Evolutionary conservation across 1,139 yeast genomes (phyloP).

Genomic region (Nakaseomyces sp.): DNA sequence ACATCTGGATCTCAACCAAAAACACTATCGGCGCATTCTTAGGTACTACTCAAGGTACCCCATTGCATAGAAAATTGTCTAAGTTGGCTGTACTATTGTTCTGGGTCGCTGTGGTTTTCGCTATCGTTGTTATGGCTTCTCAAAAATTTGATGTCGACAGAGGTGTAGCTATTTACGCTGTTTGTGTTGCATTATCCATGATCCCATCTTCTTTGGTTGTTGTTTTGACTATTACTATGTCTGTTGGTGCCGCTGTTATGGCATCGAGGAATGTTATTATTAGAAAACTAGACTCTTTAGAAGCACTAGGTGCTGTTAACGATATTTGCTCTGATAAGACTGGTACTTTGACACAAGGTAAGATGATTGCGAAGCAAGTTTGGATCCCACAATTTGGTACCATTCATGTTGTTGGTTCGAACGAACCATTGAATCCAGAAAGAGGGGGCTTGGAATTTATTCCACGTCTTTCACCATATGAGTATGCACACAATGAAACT

Average conservation of each 20-base stretch:
- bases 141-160: conserved; percentile 85
- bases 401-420: conserved; percentile 48
- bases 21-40: conserved; percentile 57
- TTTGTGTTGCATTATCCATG: conserved; percentile 94
- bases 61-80: conserved; percentile 90
- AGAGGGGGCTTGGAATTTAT: conserved; percentile 46
- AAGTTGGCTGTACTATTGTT: conserved; percentile 81
- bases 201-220: conserved; percentile 97
- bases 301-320: conserved; percentile 90
- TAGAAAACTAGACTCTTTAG: conserved; percentile 86
- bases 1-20: conserved; percentile 34
- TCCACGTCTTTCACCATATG: conserved; percentile 33
- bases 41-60: conserved; percentile 78
- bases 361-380: conserved; percentile 81
- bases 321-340: conserved; percentile 95
- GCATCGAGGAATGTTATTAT: conserved; percentile 90
- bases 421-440: conserved; percentile 68
- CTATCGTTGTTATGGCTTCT: conserved; percentile 76
- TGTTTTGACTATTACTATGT: conserved; percentile 92
- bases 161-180: conserved; percentile 92
- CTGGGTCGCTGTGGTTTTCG: conserved; percentile 76
- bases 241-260: conserved; percentile 93
- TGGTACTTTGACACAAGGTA: conserved; percentile 91
- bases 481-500: conserved; percentile 50
- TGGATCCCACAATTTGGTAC: conserved; percentile 82